Evolutionary conservation across 139 green algal species (phyloP).

Genomic region (Picochlorum sp.): DNA sequence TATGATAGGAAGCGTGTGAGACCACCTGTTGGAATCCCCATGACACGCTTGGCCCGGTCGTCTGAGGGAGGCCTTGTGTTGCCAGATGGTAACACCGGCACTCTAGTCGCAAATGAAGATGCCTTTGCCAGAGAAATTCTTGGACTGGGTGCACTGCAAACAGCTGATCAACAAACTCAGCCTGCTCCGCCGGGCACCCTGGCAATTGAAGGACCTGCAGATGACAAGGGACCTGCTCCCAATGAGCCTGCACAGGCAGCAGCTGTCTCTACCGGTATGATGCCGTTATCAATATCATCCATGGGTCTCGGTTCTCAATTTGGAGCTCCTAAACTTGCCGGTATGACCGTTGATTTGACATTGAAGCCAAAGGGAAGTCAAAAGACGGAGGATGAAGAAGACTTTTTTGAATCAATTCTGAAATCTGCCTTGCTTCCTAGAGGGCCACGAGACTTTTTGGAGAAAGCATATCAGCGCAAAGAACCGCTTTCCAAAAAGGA

Average conservation of each 20-base stretch:
- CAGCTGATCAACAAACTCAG: neutral
- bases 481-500: slow-evolving; percentile 13
- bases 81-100: slow-evolving; percentile 35
- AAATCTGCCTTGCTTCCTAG: slow-evolving; percentile 2
- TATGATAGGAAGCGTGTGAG: slow-evolving; percentile 42
- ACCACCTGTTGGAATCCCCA: slow-evolving; percentile 49
- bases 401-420: slow-evolving; percentile 12
- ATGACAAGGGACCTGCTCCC: neutral
- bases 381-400: slow-evolving; percentile 1
- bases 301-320: neutral
- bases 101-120: slow-evolving; percentile 39
- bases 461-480: slow-evolving; percentile 9
- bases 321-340: neutral
- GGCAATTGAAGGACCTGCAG: neutral
- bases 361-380: neutral
- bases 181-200: neutral
- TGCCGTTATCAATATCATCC: too few species aligned
- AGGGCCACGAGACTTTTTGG: slow-evolving; percentile 15
- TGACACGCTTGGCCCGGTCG: slow-evolving; percentile 31
- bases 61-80: slow-evolving; percentile 48
- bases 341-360: neutral
- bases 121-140: slow-evolving; percentile 36
- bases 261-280: neutral
- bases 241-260: neutral
- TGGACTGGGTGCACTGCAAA: slow-evolving; percentile 6